Conservation (phyloP, 345 rosid genomes). For the Excoecaria agallocha region DNA sequence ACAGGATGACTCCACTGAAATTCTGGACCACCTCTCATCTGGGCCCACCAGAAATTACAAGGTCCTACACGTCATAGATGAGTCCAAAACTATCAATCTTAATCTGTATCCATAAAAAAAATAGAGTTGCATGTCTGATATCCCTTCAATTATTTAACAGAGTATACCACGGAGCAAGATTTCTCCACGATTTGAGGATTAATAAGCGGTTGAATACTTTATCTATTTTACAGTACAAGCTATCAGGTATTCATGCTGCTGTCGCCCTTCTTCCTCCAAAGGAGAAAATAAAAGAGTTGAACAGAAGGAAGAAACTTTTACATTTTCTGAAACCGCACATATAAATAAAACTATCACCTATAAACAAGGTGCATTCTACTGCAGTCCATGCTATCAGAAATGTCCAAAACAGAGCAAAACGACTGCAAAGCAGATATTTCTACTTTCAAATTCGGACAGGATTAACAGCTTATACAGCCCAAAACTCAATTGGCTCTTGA, state of each 20-base stretch:
- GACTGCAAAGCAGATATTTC: background rate
- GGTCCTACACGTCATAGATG: constrained; percentile 1
- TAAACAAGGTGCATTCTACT: background rate
- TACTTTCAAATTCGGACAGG: background rate
- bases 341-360: background rate
- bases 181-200: background rate
- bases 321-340: background rate
- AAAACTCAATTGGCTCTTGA: background rate
- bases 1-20: background rate
- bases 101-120: too few relatives aligned
- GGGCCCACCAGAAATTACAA: background rate
- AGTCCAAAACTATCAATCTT: background rate
- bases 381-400: background rate
- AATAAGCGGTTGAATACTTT: background rate
- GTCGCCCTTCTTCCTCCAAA: background rate
- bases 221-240: background rate
- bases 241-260: background rate
- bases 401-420: background rate
- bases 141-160: background rate
- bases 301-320: background rate
- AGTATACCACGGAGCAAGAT: background rate
- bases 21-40: background rate
- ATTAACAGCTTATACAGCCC: background rate
- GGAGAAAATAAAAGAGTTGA: background rate
- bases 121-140: background rate